Conservation (phyloP, 2,329 filamentous ascomycete species). For the Microdochium bolleyi region DNA sequence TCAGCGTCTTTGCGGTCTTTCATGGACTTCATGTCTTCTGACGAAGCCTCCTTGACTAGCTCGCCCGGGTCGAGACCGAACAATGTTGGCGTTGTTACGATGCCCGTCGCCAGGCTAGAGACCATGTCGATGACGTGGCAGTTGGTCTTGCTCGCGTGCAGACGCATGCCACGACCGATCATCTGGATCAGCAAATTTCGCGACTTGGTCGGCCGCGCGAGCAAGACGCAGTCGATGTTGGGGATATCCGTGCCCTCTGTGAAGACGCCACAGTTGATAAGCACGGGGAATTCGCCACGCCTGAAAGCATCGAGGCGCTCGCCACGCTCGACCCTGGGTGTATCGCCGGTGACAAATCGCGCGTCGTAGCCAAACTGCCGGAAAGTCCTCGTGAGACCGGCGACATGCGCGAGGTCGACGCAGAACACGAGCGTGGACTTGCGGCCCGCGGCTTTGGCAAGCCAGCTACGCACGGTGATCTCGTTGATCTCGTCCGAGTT, state of each 20-base stretch:
- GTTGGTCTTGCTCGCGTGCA: constrained; percentile 72
- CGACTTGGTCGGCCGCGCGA: constrained; percentile 83
- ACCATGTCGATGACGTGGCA: constrained; percentile 98
- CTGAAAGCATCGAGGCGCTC: constrained; percentile 70
- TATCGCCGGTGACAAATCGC: constrained; percentile 78
- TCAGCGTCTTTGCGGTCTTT: constrained; percentile 38
- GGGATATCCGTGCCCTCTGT: constrained; percentile 98
- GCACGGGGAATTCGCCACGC: constrained; percentile 68
- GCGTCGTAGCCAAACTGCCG: constrained; percentile 74
- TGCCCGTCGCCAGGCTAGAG: constrained; percentile 71
- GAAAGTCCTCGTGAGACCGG: constrained; percentile 67
- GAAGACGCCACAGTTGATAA: constrained; percentile 93
- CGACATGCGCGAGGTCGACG: constrained; percentile 79
- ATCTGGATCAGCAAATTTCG: constrained; percentile 94
- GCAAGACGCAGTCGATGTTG: constrained; percentile 87
- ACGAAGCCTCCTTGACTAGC: constrained; percentile 59
- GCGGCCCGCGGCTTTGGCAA: constrained; percentile 62
- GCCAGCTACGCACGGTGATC: constrained; percentile 79
- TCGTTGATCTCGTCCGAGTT: constrained; percentile 79
- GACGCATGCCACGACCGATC: constrained; percentile 89
- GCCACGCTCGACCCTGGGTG: constrained; percentile 58
- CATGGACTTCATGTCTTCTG: constrained; percentile 51
- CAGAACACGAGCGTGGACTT: constrained; percentile 92
- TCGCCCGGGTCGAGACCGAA: constrained; percentile 86
- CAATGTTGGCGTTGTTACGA: constrained; percentile 83